Percentiles rank a stretch among this genome's conserved stretches.
Evolutionary conservation across 805 yeast species (phyloP).

Genomic region (Pichia exigua): DNA sequence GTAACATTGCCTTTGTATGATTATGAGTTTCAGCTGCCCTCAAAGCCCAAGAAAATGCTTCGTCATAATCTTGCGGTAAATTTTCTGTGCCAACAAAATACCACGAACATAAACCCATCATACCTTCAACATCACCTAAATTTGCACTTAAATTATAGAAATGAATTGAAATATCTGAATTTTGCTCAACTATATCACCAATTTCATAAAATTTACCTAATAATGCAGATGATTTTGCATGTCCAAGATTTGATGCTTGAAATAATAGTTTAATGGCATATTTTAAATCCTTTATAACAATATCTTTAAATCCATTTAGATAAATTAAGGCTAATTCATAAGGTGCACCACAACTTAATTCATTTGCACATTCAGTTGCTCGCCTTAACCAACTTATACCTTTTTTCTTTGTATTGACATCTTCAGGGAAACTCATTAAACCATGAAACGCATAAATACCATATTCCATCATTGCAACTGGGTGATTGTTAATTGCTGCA

Average conservation of each 20-base stretch:
- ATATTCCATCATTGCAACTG: conserved; percentile 92
- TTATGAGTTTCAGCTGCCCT: conserved; percentile 67
- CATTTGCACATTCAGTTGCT: conserved; percentile 78
- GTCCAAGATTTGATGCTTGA: conserved; percentile 84
- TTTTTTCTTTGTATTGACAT: conserved; percentile 62
- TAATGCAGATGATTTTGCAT: conserved; percentile 67
- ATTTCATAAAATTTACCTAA: conserved; percentile 80
- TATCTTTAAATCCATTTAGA: conserved; percentile 77
- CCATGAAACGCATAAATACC: conserved; percentile 83
- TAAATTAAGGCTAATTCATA: conserved; percentile 83
- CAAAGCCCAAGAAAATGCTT: conserved; percentile 92
- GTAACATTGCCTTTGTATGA: conserved; percentile 74
- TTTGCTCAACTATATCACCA: conserved; percentile 70
- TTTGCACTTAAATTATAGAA: conserved; percentile 88
- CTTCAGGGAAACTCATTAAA: conserved; percentile 71
- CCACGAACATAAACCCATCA: conserved; percentile 96
- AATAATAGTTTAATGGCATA: conserved; percentile 83
- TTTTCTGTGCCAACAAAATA: conserved; percentile 87
- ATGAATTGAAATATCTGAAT: conserved; percentile 79
- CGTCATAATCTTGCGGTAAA: conserved; percentile 69
- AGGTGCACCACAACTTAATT: conserved; percentile 86
- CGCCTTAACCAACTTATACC: conserved; percentile 92
- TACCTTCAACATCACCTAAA: conserved; percentile 80
- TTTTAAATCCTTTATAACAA: conserved; percentile 71
- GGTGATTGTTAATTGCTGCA: conserved; percentile 88